A percentile compares a stretch with the other conserved stretches of the same genome.
phyloP scores from a whole-genome alignment of 148 eudicot species.

The Heliosperma pusillum region DNA sequence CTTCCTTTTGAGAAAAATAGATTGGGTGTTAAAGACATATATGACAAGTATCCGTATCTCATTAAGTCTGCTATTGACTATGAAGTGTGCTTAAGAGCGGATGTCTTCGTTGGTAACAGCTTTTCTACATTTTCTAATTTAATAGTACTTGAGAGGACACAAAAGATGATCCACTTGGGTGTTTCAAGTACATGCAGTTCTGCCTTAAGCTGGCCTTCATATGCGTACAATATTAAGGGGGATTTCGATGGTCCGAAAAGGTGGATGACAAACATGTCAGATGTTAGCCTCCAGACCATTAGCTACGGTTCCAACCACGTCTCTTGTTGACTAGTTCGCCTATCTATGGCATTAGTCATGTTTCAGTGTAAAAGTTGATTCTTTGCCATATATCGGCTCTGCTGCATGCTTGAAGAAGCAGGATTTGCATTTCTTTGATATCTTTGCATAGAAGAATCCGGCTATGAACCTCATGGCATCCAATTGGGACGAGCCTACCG shows the following conservation, averaged over 20 bases:
- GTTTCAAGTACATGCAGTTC: slow-evolving; percentile 37
- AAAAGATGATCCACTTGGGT: slow-evolving; percentile 45
- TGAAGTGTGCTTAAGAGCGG: slow-evolving; percentile 85
- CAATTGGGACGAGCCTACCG: neutral
- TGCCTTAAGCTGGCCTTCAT: slow-evolving; percentile 75
- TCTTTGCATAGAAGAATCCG: neutral
- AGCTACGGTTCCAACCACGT: slow-evolving; percentile 81
- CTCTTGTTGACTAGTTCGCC: slow-evolving; percentile 41
- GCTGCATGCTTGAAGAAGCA: neutral
- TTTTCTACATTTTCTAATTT: slow-evolving; percentile 93
- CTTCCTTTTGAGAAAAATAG: slow-evolving; percentile 81
- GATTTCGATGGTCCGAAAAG: slow-evolving; percentile 51
- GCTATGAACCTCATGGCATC: neutral
- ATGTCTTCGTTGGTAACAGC: slow-evolving; percentile 87
- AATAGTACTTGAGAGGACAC: slow-evolving; percentile 86
- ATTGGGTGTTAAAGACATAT: slow-evolving; percentile 56
- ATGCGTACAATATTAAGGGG: slow-evolving; percentile 78
- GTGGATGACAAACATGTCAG: slow-evolving; percentile 89
- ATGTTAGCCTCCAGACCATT: slow-evolving; percentile 57
- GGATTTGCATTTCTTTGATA: neutral
- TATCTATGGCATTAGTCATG: neutral
- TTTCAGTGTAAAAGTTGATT: neutral
- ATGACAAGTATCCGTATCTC: slow-evolving; percentile 73
- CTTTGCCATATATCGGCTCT: neutral
- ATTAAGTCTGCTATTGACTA: slow-evolving; percentile 91